Evolutionary conservation across 306 rosid species (phyloP), one percentile per base, ranked within the genome.

Genomic region (Trifolium fragiferum): DNA sequence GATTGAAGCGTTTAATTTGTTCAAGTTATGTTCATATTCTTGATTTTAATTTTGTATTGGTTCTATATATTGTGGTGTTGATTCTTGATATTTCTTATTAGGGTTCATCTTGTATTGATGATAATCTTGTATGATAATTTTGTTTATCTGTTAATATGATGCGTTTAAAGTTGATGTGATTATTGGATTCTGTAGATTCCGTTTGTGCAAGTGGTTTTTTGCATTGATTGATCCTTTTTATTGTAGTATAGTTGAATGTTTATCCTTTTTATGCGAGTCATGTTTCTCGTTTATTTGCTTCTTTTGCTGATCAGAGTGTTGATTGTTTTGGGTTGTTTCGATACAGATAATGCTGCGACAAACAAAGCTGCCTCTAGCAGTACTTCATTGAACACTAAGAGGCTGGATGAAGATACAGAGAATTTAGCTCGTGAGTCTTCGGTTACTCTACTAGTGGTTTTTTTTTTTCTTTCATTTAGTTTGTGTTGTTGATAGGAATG

Each of bases 341-440:
- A 8, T 77, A 43, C 76, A 82, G 85, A 15, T 73, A 77, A 78
- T 76, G 96, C 93, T 63, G 98, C 92, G 10, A 87, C 92, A 46
- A 92, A 92, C 63, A 90, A 82, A 76, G 86, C 98, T 51, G 98
- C 98, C 8, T 86, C 92, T 6, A 89, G 96, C 81, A 78, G 94
- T 82, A 92, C 98, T 16, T 72, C 94, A 30, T 67, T 92, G 80
- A 92, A 92, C 79, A 90, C 98, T 19, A 89, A 93, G 90, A 90
- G 89, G 87, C 82, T 92, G 10, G 98, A 92, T 73, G 96, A 92
- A 2, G 96, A 92, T 82, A 87, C 96, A 0, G 98, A 92, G 79
- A 89, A 66, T 70, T 90, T 92, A 57, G 60, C 93, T 68, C 95
- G 98, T 92, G 67, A 87, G 96, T 86, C 2, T 75, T 15, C 3